A percentile compares a stretch with the other conserved stretches of the same genome.
Conservation (phyloP, 495 filamentous ascomycete species). For the Penicillium daleae region DNA sequence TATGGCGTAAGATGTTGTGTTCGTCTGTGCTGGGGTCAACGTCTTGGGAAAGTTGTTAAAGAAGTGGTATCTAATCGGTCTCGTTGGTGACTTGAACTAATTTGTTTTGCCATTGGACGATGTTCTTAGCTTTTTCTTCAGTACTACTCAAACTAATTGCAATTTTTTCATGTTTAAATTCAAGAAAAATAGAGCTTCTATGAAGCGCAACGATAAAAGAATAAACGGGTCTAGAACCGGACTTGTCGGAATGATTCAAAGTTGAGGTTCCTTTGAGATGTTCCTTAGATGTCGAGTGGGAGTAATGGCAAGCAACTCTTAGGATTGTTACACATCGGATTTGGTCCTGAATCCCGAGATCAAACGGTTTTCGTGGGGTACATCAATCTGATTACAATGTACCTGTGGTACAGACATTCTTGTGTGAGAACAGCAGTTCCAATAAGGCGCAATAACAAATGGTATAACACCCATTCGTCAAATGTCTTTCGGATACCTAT, state of each 20-base stretch:
- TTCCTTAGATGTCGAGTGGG: constrained; percentile 1
- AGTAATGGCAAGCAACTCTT: background rate
- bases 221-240: background rate
- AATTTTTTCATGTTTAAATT: too few species aligned
- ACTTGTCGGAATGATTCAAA: background rate
- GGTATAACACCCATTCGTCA: too few species aligned
- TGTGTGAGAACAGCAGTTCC: background rate
- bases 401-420: background rate
- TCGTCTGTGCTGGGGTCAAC: background rate
- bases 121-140: background rate
- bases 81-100: background rate
- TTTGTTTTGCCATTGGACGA: background rate
- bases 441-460: background rate
- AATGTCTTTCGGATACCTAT: too few species aligned
- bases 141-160: background rate
- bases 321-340: background rate
- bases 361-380: background rate
- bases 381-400: background rate
- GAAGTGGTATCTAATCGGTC: background rate
- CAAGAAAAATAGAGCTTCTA: too few species aligned
- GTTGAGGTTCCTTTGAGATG: background rate
- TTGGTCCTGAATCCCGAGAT: background rate
- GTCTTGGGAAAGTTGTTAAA: background rate
- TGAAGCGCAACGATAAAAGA: too few species aligned
- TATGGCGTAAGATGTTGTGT: background rate